Base-by-base conservation (phyloP, 2,329 filamentous ascomycete genomes). In the Fusarium phyllophilum region DNA sequence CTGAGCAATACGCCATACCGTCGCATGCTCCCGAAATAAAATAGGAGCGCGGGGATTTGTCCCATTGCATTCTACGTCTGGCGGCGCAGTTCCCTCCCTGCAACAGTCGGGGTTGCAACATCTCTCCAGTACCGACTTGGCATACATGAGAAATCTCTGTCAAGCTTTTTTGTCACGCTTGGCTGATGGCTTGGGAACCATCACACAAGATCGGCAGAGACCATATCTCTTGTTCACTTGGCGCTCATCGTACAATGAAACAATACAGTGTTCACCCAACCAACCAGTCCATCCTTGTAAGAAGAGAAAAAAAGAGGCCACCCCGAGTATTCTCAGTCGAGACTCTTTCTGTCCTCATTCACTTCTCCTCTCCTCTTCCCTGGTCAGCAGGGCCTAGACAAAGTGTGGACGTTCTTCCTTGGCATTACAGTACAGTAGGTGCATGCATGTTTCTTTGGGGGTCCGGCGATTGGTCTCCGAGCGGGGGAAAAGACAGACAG, bases 401-500 rank as follows among this genome's bases (percentile, higher is more conserved):
- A 31, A 57, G 36, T 66, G 48, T 73, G 55, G 65, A 51, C 34
- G 22, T 49, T 42, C 6, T 41, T 24, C 6, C 62, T 73, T 64
- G 70, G 66, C 62, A 72, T 36, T 33, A 33, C 46, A 42, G n/a
- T 38, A 24, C 45, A 38, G 4, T 15, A 48, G 26, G 9, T 29
- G 45, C 13, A 29, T 29, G 44, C 31, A 38, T 41, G 48, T 60
- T 54, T 70, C 59, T 75, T 69, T 70, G 58, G 75, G 68, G 73
- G 75, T 48, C n/a, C 68, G 68, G 70, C 73, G 41, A 77, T 74
- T 68, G 67, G 73, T 58, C 56, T 77, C 66, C 54, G 65, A 66
- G 64, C 66, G 66, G 70, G 64, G 62, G 62, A 55, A 52, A 31
- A 49, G 14, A n/a, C 22, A n/a, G 20, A n/a, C 39, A 26, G 20